Conservation (phyloP, 768 basidiomycete species). For the Leccinum imitatum region DNA sequence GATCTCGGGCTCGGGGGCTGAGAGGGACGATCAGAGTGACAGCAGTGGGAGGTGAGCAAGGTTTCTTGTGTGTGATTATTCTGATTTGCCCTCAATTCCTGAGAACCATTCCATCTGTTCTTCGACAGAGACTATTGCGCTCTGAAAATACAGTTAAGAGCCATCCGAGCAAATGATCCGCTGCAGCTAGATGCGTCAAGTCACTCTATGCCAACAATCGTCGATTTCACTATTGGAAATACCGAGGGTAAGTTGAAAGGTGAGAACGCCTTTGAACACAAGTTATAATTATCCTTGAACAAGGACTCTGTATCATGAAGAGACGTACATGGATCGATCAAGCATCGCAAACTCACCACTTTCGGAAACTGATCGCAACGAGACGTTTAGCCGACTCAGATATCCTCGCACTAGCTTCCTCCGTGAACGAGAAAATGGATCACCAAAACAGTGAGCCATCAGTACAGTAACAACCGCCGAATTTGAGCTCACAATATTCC, state of each 20-base stretch:
- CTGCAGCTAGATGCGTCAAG: conserved; percentile 24
- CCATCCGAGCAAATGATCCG: conserved; percentile 41
- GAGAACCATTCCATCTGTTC: background rate
- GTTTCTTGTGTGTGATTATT: background rate
- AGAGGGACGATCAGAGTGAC: background rate
- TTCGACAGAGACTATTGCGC: conserved; percentile 62
- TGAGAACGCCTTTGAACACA: background rate
- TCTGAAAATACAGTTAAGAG: conserved; percentile 67
- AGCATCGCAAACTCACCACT: background rate
- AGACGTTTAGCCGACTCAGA: background rate
- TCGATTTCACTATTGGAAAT: background rate
- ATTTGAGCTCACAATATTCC: background rate
- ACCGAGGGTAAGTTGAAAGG: conserved; percentile 9
- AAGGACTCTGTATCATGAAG: conserved; percentile 4
- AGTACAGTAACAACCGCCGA: no score
- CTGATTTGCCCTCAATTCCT: conserved; percentile 1
- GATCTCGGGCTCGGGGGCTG: background rate
- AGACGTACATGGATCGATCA: background rate
- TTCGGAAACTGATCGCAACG: background rate
- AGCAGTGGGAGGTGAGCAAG: conserved; percentile 8
- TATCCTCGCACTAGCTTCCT: background rate
- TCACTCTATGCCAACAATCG: conserved; percentile 9
- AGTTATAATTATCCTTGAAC: background rate
- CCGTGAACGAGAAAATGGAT: background rate
- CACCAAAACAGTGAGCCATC: conserved; percentile 14